phyloP scores from a whole-genome alignment of 768 basidiomycete genomes.

The Boletus tomentosulus region DNA sequence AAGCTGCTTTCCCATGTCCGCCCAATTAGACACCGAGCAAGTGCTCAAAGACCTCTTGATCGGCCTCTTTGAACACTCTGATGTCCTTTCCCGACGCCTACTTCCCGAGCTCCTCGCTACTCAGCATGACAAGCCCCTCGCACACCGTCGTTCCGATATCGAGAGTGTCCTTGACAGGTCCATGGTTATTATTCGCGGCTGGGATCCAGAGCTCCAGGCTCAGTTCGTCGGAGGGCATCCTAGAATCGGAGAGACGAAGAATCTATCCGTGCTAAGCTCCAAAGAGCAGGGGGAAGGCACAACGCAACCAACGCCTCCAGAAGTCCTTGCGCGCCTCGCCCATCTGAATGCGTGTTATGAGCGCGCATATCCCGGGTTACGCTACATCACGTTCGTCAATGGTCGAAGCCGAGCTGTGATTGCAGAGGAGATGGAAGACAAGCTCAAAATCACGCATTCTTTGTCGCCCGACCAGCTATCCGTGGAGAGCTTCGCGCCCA shows the following conservation, averaged over 20 bases:
- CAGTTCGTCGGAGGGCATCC: constrained; percentile 82
- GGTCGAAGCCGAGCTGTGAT: constrained; percentile 70
- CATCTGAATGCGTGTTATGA: constrained; percentile 82
- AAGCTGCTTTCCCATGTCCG: not conserved
- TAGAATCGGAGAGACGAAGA: constrained; percentile 79
- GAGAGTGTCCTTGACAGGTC: constrained; percentile 52
- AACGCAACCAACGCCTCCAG: constrained; percentile 57
- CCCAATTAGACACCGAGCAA: constrained; percentile 8
- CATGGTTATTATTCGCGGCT: constrained; percentile 45
- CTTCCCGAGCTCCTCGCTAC: constrained; percentile 46
- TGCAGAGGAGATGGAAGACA: constrained; percentile 75
- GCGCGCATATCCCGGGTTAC: constrained; percentile 61
- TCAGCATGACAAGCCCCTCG: constrained; percentile 19
- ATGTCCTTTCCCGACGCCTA: constrained; percentile 48
- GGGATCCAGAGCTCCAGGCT: constrained; percentile 49
- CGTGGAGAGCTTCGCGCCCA: constrained; percentile 33
- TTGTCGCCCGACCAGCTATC: constrained; percentile 36
- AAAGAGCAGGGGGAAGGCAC: constrained; percentile 65
- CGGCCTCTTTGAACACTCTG: constrained; percentile 65
- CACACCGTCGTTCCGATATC: constrained; percentile 37
- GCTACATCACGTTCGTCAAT: constrained; percentile 92
- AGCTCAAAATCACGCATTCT: constrained; percentile 50
- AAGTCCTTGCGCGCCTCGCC: constrained; percentile 65
- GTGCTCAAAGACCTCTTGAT: constrained; percentile 34
- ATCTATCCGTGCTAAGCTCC: constrained; percentile 70